Evolutionary conservation across 805 yeast species (phyloP).

Genomic region (Wickerhamiella sergipiensis): DNA sequence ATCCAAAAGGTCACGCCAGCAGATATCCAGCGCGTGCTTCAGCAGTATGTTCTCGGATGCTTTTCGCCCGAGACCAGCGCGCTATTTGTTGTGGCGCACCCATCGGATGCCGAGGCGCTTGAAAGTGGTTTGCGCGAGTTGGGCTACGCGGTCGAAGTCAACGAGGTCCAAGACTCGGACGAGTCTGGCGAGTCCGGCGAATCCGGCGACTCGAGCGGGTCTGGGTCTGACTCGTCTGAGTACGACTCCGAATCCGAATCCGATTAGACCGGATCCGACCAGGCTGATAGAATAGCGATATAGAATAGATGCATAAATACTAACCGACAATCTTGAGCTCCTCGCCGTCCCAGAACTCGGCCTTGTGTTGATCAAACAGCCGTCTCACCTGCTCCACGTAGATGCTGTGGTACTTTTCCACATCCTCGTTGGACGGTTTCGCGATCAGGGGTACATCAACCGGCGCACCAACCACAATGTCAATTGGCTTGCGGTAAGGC

Average conservation of each 20-base stretch:
- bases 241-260: neutral
- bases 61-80: conserved; percentile 45
- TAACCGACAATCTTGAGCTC: conserved; percentile 12
- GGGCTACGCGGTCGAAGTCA: conserved; percentile 52
- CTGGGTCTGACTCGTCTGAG: no score
- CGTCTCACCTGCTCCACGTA: conserved; percentile 52
- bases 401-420: conserved; percentile 45
- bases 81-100: conserved; percentile 63
- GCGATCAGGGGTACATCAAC: conserved; percentile 21
- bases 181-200: neutral
- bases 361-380: conserved; percentile 56
- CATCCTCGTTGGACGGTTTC: conserved; percentile 7
- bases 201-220: neutral
- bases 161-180: conserved; percentile 24
- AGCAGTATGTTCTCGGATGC: conserved; percentile 48
- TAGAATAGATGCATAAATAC: neutral
- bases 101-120: conserved; percentile 40
- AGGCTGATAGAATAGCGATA: neutral
- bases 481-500: conserved; percentile 71
- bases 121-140: conserved; percentile 32
- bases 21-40: conserved; percentile 34
- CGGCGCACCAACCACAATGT: conserved; percentile 41
- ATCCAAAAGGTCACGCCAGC: conserved; percentile 37
- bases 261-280: neutral
- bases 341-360: conserved; percentile 13